Evolutionary conservation across 2,329 filamentous ascomycete species (phyloP).

Genomic region (Aureobasidium sp.): DNA sequence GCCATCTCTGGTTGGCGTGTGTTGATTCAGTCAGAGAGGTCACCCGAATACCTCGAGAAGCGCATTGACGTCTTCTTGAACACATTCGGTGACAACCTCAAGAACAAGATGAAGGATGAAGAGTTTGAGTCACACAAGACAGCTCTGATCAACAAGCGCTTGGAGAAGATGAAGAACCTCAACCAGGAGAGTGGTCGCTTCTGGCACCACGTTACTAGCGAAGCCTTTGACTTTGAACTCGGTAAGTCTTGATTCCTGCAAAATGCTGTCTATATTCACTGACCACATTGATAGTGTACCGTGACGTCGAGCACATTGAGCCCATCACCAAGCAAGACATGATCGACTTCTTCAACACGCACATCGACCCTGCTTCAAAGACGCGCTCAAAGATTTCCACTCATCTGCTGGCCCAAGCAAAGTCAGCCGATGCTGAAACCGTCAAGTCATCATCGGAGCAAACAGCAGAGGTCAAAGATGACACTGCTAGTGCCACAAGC

Average conservation of each 20-base stretch:
- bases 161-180: slow-evolving; percentile 90
- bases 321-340: slow-evolving; percentile 71
- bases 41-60: slow-evolving; percentile 72
- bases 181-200: slow-evolving; percentile 73
- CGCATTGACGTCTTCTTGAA: slow-evolving; percentile 80
- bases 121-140: slow-evolving; percentile 89
- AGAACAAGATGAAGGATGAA: slow-evolving; percentile 62
- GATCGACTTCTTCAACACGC: slow-evolving; percentile 66
- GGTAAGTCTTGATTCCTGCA: slow-evolving; percentile 44
- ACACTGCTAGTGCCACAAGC: slow-evolving; percentile 21
- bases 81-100: slow-evolving; percentile 56
- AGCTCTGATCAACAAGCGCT: slow-evolving; percentile 74
- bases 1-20: slow-evolving; percentile 74
- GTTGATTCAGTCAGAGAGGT: slow-evolving; percentile 86
- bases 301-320: slow-evolving; percentile 68
- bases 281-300: slow-evolving; percentile 46
- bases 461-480: slow-evolving; percentile 27
- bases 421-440: slow-evolving; percentile 25
- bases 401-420: slow-evolving; percentile 65
- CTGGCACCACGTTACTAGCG: slow-evolving; percentile 76
- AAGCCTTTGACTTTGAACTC: slow-evolving; percentile 84
- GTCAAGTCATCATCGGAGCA: slow-evolving; percentile 20
- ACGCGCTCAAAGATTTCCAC: slow-evolving; percentile 75
- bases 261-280: neutral
- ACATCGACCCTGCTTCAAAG: slow-evolving; percentile 66